These are phyloP conservation scores for Aurifilum marmelostoma DNA, from an alignment of 2,329 filamentous ascomycete genomes.

Conservation along the genomic window DNA sequence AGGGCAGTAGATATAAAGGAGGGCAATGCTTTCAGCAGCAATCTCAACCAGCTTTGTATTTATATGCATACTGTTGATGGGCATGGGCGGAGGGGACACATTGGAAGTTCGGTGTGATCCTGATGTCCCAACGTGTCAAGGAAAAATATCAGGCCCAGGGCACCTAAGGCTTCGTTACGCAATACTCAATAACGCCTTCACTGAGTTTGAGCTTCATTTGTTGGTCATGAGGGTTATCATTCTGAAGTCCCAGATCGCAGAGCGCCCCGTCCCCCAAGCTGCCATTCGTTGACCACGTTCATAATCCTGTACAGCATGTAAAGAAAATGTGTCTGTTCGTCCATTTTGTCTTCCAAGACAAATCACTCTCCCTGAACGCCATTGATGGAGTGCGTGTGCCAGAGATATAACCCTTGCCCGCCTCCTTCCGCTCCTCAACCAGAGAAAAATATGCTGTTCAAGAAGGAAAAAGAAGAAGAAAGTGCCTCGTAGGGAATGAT, in stretches of 20 bases:
- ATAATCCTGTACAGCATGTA: slow-evolving; percentile 16
- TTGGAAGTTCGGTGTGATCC: background rate
- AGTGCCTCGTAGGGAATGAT: background rate
- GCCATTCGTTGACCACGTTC: slow-evolving; percentile 30
- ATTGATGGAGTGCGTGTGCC: slow-evolving; percentile 8
- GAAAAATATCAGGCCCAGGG: background rate
- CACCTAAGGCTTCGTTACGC: background rate
- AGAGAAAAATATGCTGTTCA: background rate
- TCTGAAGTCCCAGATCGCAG: slow-evolving; percentile 33
- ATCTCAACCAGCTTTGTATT: no score
- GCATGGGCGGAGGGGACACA: background rate
- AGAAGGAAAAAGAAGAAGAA: background rate
- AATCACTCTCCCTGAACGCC: slow-evolving; percentile 25
- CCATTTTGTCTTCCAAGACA: slow-evolving; percentile 28
- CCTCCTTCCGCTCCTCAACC: slow-evolving; percentile 1
- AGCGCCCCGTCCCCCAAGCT: slow-evolving; percentile 35
- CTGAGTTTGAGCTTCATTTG: background rate
- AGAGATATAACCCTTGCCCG: slow-evolving; percentile 16
- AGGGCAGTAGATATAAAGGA: no score
- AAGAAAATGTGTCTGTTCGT: background rate
- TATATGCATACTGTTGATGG: no score
- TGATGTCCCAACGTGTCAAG: background rate
- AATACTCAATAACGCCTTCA: background rate
- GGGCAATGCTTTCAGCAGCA: no score
- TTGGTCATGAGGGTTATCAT: slow-evolving; percentile 19